Evolutionary conservation across 2,329 filamentous ascomycete species (phyloP), one percentile per base, ranked within the genome.

Genomic region (Phoma sp.): DNA sequence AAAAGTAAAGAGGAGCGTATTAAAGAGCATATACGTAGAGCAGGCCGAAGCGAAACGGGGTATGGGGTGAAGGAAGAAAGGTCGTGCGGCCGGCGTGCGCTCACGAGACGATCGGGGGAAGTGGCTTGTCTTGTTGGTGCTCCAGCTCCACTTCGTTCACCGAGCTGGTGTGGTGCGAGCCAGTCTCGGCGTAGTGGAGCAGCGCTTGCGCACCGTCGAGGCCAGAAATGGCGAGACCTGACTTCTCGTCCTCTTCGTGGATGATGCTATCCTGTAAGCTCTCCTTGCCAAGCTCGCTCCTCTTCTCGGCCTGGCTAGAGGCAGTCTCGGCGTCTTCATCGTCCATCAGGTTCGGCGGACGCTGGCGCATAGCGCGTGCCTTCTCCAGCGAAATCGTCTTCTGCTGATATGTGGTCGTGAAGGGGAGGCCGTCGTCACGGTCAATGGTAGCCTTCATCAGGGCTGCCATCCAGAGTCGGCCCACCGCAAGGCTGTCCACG

Each of bases 381-480:
- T 96, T 96, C 51, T 88, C 85, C 6, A 99, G 85, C 24, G 90
- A 95, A 51, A 99, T 96, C 0, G 95, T 99, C 81, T 96, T 95
- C 73, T 97, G 93, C 72, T 96, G 94, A 77, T 98, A 98, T 3
- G 92, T 96, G 3, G 91, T 95, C 19, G 91, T 92, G 57, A 96
- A 88, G 9, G 89, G 85, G 58, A 89, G 85, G 4, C 85, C 85
- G 68, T 85, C 79, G 65, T 99, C 95, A 57, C 94, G 89, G 72
- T 98, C 94, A 67, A 99, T 99, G 1, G 95, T 99, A 10, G 95
- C 95, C 78, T 99, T 99, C 91, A 99, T 96, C 46, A 99, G 80
- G 6, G 95, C 95, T 4, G 92, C 95, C 95, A 99, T 99, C 95
- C 95, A 99, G 36, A 96, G 80, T 12, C 95, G 87, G 15, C 95